Percentiles rank a stretch among this genome's conserved stretches.
Evolutionary conservation across 768 basidiomycete species (phyloP).

Genomic region (Phaffia australis): DNA sequence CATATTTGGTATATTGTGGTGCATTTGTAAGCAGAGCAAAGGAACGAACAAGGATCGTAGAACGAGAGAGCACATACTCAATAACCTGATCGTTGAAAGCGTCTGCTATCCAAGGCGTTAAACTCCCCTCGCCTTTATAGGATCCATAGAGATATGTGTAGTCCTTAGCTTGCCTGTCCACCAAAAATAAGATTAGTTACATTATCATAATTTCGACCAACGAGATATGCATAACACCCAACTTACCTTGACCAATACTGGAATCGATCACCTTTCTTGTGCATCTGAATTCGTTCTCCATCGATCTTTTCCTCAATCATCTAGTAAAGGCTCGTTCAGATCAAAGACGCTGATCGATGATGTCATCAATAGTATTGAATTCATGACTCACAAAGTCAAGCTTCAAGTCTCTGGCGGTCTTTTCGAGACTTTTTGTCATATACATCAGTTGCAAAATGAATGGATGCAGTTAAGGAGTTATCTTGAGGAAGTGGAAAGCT

Average conservation of each 20-base stretch:
- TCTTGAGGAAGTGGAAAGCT: not conserved
- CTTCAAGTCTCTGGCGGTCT: constrained; percentile 9
- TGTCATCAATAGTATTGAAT: not conserved
- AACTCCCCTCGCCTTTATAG: constrained; percentile 53
- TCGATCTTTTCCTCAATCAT: constrained; percentile 95
- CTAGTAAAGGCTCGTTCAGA: constrained; percentile 36
- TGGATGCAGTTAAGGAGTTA: not conserved
- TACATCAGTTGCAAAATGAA: not conserved
- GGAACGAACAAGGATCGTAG: not conserved
- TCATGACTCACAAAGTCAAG: not conserved
- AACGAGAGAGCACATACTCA: constrained; percentile 49
- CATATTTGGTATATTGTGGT: constrained; percentile 20
- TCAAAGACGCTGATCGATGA: not conserved
- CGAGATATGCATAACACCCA: constrained; percentile 21
- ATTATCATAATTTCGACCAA: constrained; percentile 23
- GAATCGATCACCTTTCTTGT: constrained; percentile 81
- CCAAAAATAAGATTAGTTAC: not conserved
- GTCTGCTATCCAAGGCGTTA: constrained; percentile 72
- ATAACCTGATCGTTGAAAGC: constrained; percentile 66
- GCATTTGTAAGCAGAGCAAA: not conserved
- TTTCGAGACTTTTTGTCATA: not conserved
- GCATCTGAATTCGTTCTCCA: constrained; percentile 90
- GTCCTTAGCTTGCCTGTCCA: constrained; percentile 68
- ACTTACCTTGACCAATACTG: constrained; percentile 78
- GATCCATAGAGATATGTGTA: constrained; percentile 87